Conservation (phyloP, 495 filamentous ascomycete species). For the Xylaria venustula region DNA sequence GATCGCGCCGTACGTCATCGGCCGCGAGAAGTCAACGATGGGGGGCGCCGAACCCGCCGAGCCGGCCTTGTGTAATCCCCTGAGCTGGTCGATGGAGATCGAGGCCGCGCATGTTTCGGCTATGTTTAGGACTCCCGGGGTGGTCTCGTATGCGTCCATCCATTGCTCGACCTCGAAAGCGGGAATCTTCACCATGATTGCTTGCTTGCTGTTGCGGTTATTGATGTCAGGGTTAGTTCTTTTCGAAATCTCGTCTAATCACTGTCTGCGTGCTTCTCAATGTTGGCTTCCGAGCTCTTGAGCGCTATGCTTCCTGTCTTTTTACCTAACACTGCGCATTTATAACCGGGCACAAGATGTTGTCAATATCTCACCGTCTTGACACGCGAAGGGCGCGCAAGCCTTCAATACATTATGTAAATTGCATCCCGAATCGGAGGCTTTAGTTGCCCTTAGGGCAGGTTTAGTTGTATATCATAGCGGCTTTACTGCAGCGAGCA, state of each 20-base stretch:
- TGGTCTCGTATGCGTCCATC: slow-evolving; percentile 84
- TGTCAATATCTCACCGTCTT: neutral
- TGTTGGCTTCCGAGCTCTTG: neutral
- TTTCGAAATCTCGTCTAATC: too few species aligned
- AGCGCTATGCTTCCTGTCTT: neutral
- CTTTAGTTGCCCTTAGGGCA: too few species aligned
- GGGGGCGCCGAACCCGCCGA: slow-evolving; percentile 25
- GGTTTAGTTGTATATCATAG: neutral
- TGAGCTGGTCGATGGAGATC: slow-evolving; percentile 72
- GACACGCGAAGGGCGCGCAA: slow-evolving; percentile 6
- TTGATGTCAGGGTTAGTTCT: too few species aligned
- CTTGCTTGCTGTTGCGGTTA: neutral
- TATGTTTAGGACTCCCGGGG: slow-evolving; percentile 70
- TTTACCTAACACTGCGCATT: neutral
- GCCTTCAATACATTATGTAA: too few species aligned
- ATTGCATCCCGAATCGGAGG: neutral
- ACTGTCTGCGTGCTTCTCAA: neutral
- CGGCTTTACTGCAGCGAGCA: too few species aligned
- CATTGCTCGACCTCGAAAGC: slow-evolving; percentile 85
- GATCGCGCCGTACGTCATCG: slow-evolving; percentile 70
- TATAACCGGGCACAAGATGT: neutral
- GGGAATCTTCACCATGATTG: slow-evolving; percentile 65
- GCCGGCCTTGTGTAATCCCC: slow-evolving; percentile 52
- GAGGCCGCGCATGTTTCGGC: slow-evolving; percentile 86
- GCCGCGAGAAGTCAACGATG: slow-evolving; percentile 42